Percentiles rank a stretch among this genome's conserved stretches.
These are phyloP conservation scores for Psilocybe tampanensis DNA, from an alignment of 768 basidiomycete genomes.

Conservation along the genomic window DNA sequence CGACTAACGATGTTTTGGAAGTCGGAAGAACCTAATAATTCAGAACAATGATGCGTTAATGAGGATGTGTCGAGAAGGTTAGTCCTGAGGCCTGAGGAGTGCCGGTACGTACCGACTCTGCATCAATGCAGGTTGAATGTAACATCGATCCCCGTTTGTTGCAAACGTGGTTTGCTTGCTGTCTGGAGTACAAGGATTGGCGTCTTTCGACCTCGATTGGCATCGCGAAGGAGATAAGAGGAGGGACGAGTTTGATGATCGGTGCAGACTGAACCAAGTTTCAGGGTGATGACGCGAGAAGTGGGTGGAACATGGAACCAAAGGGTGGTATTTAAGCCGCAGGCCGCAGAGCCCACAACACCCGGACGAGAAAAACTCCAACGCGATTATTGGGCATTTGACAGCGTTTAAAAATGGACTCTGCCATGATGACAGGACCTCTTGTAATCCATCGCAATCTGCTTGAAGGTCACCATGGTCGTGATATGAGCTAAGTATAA, in stretches of 20 bases:
- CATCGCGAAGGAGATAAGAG: neutral
- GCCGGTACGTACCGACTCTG: neutral
- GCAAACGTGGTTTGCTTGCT: neutral
- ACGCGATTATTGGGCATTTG: neutral
- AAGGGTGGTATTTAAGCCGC: neutral
- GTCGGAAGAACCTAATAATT: neutral
- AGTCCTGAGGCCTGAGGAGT: too few relatives aligned
- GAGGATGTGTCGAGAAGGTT: too few relatives aligned
- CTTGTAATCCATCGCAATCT: too few relatives aligned
- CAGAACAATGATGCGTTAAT: neutral
- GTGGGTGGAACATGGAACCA: too few relatives aligned
- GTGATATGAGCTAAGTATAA: too few relatives aligned
- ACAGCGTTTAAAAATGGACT: neutral
- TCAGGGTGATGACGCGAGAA: neutral
- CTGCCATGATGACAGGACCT: neutral
- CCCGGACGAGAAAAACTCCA: neutral
- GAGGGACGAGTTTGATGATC: neutral
- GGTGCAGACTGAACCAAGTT: neutral
- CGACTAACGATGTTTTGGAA: slow-evolving; percentile 26
- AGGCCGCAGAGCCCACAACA: neutral
- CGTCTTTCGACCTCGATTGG: neutral
- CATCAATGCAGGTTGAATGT: neutral
- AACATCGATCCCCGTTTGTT: neutral
- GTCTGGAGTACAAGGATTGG: neutral
- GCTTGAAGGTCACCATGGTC: too few relatives aligned